Percentiles rank a stretch among this genome's conserved stretches.
These are phyloP conservation scores for Boletellus ananiceps DNA, from an alignment of 768 basidiomycete genomes.

Conservation along the genomic window DNA sequence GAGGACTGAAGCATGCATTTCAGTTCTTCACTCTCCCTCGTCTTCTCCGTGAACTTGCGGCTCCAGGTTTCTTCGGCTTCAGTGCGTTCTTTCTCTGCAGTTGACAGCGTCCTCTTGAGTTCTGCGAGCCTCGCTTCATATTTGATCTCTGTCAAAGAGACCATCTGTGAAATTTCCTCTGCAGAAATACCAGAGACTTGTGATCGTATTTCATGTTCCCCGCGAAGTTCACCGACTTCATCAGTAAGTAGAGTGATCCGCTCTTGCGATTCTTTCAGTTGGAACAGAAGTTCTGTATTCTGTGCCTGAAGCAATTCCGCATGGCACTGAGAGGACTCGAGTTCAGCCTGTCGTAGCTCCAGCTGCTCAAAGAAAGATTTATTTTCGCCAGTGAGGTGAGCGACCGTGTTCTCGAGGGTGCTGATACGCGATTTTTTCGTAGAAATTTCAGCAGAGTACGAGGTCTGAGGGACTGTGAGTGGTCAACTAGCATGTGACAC, in stretches of 20 bases:
- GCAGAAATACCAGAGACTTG: slow-evolving; percentile 43
- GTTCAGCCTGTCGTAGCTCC: slow-evolving; percentile 84
- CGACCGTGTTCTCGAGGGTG: slow-evolving; percentile 66
- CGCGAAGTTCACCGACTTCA: slow-evolving; percentile 60
- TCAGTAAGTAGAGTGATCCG: slow-evolving; percentile 66
- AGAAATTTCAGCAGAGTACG: slow-evolving; percentile 63
- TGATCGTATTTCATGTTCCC: slow-evolving; percentile 47
- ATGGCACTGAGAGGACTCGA: slow-evolving; percentile 77
- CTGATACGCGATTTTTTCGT: slow-evolving; percentile 58
- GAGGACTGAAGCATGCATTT: slow-evolving; percentile 54
- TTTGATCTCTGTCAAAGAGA: slow-evolving; percentile 69
- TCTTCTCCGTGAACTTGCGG: slow-evolving; percentile 73
- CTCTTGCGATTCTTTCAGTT: slow-evolving; percentile 76
- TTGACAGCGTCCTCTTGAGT: slow-evolving; percentile 55
- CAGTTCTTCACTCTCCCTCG: slow-evolving; percentile 71
- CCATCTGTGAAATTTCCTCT: slow-evolving; percentile 66
- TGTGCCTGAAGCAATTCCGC: slow-evolving; percentile 72
- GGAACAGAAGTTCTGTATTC: slow-evolving; percentile 81
- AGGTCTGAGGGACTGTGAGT: slow-evolving; percentile 42
- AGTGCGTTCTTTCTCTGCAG: slow-evolving; percentile 76
- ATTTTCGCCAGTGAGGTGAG: slow-evolving; percentile 68
- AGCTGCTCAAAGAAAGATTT: slow-evolving; percentile 79
- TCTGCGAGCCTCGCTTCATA: slow-evolving; percentile 76
- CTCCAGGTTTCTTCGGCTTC: slow-evolving; percentile 91
- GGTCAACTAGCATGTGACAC: slow-evolving; percentile 4